phyloP scores from a whole-genome alignment of 2,329 filamentous ascomycete genomes.

The Calonectria pteridis region DNA sequence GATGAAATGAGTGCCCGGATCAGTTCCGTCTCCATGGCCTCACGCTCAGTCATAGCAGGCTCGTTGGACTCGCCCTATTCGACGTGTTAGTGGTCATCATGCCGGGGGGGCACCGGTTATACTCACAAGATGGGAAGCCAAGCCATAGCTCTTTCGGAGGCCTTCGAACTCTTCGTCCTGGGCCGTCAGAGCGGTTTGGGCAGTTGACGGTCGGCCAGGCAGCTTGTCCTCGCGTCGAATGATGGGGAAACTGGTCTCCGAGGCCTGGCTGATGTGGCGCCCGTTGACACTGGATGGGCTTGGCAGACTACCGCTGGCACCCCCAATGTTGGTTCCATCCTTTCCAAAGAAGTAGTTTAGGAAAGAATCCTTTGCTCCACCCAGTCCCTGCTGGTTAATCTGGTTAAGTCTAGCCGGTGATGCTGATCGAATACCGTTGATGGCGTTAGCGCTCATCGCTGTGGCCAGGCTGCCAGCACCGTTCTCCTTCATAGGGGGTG shows the following conservation, averaged over 20 bases:
- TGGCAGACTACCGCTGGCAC: slow-evolving; percentile 50
- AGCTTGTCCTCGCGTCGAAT: slow-evolving; percentile 78
- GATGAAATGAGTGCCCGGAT: slow-evolving; percentile 97
- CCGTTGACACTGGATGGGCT: slow-evolving; percentile 41
- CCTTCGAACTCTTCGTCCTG: slow-evolving; percentile 60
- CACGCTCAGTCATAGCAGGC: slow-evolving; percentile 92
- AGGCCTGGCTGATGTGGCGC: slow-evolving; percentile 82
- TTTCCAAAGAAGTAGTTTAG: slow-evolving; percentile 99
- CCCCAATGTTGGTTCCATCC: slow-evolving; percentile 70
- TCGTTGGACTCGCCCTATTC: slow-evolving; percentile 73
- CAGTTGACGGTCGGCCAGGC: slow-evolving; percentile 63
- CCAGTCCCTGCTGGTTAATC: slow-evolving; percentile 70
- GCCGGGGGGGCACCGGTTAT: slow-evolving; percentile 25
- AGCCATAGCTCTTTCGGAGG: slow-evolving; percentile 52
- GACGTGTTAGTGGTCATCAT: slow-evolving; percentile 38
- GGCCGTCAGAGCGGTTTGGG: slow-evolving; percentile 19
- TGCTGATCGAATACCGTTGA: slow-evolving; percentile 65
- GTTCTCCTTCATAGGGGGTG: slow-evolving; percentile 81
- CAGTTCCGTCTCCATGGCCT: slow-evolving; percentile 96
- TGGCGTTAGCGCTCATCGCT: slow-evolving; percentile 58
- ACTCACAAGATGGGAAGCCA: slow-evolving; percentile 72
- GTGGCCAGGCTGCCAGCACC: slow-evolving; percentile 71
- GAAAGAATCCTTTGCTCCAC: slow-evolving; percentile 87
- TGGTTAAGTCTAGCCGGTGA: slow-evolving; percentile 68
- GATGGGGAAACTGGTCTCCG: slow-evolving; percentile 86